Base-by-base conservation (phyloP, 176 grass and related monocot genomes). In the Bothriochloa decipiens region DNA sequence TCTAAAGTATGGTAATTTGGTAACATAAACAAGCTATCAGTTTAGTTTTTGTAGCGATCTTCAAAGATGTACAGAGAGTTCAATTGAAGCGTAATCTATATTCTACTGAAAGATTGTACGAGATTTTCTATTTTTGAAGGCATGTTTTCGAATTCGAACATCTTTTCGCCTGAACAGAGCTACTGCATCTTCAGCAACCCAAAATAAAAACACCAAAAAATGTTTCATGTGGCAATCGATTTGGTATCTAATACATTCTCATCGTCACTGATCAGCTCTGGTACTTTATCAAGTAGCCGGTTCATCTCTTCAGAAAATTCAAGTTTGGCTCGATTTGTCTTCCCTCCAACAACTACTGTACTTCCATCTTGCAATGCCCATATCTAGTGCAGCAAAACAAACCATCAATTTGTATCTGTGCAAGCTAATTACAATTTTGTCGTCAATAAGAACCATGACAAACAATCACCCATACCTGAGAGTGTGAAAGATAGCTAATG, bases 351-450 rank as follows among this genome's bases (percentile, higher is more conserved):
- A 4, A 92, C 74, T 16, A 99, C 91, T 68, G 86, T 94, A 81
- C 68, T 96, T 80, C 96, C 96, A 20, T 99, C 93, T 96, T 99
- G 96, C 45, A 99, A 39, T 26, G 96, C 96, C 96, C 96, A 99
- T 78, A 99, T 86, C 96, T 99, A 89, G 4, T 27, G 66, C n/a
- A 32, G 32, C 11, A 84, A 23, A 46, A 18, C 12, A 60, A 78
- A 25, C 1, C 14, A 35, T 29, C 65, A 76, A 55, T 23, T 11
- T 50, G 6, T 49, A 69, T 4, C 3, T n/a, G 43, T 20, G 45
- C 47, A 77, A 29, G 0, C 4, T 3, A 18, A 83, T 60, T 23
- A 15, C 16, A 33, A 8, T 61, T 69, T n/a, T 43, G 72, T 7
- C 82, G 3, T 75, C 8, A 45, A 16, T 58, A 63, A 25, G 15